A percentile compares a stretch with the other conserved stretches of the same genome.
Evolutionary conservation across 192 early-diverging fungal species (phyloP).

Genomic region (Mortierella alpina): DNA sequence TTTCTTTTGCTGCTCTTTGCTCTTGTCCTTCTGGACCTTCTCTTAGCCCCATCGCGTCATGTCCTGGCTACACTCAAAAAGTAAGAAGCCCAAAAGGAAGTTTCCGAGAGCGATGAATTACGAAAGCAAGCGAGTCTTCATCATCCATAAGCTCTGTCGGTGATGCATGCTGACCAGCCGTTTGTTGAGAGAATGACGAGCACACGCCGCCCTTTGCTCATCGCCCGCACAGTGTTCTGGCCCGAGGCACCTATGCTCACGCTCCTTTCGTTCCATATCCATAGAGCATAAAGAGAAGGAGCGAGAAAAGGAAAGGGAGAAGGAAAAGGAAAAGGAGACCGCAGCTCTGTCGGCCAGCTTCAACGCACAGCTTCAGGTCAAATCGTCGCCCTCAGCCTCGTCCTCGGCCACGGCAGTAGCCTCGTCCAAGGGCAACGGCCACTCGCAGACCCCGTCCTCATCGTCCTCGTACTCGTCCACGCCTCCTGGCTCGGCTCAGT

Average conservation of each 20-base stretch:
- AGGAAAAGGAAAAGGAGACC: slow-evolving; percentile 40
- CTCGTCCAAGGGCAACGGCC: slow-evolving; percentile 33
- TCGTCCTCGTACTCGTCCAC: slow-evolving; percentile 60
- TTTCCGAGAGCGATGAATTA: not conserved
- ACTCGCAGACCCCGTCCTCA: slow-evolving; percentile 38
- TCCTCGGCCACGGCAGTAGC: slow-evolving; percentile 23
- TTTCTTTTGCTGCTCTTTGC: not conserved
- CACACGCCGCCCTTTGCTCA: not conserved
- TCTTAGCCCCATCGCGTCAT: slow-evolving; percentile 19
- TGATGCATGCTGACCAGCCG: not conserved
- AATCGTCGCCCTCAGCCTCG: slow-evolving; percentile 10
- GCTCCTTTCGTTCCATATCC: not conserved
- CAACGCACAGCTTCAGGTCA: slow-evolving; percentile 29
- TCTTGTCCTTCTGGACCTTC: not conserved
- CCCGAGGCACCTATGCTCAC: no score
- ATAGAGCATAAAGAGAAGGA: slow-evolving; percentile 55
- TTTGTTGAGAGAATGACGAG: not conserved
- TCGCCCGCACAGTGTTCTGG: no score
- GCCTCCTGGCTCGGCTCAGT: slow-evolving; percentile 24
- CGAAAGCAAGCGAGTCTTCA: not conserved
- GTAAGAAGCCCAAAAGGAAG: slow-evolving; percentile 15
- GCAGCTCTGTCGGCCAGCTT: slow-evolving; percentile 40
- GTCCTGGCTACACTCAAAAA: slow-evolving; percentile 55
- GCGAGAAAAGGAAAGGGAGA: slow-evolving; percentile 46
- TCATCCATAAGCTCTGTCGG: no score